phyloP scores from a whole-genome alignment of 2,329 filamentous ascomycete genomes.

The Colletotrichum tanaceti region DNA sequence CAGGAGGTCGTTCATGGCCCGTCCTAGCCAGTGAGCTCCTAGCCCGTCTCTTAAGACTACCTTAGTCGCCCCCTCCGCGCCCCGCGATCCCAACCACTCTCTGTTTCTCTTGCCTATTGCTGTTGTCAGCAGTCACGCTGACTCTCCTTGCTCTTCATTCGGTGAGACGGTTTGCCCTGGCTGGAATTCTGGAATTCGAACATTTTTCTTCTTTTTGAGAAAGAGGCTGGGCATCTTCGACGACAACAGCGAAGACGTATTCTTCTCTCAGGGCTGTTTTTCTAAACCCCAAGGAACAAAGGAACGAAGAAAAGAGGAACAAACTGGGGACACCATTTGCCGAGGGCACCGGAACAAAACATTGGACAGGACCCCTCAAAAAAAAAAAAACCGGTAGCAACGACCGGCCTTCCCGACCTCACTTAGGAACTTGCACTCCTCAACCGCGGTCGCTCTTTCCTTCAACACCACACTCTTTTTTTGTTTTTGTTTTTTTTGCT shows the following conservation, averaged over 20 bases:
- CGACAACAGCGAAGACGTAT: slow-evolving; percentile 9
- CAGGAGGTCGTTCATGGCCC: slow-evolving; percentile 20
- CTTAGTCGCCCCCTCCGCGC: slow-evolving; percentile 23
- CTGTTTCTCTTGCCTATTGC: slow-evolving; percentile 30
- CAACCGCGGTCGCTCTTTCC: slow-evolving; percentile 20
- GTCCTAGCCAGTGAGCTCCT: slow-evolving; percentile 21
- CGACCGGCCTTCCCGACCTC: slow-evolving; percentile 35
- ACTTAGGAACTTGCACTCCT: slow-evolving; percentile 27
- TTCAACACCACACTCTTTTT: slow-evolving; percentile 12
- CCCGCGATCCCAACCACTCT: slow-evolving; percentile 26
- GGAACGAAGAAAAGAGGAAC: background rate
- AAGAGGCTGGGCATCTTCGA: slow-evolving; percentile 29
- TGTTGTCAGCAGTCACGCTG: slow-evolving; percentile 34
- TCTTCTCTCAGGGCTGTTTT: background rate
- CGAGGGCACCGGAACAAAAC: slow-evolving; percentile 12
- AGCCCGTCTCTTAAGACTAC: slow-evolving; percentile 33
- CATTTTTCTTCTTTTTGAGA: slow-evolving; percentile 25
- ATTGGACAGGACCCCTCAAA: background rate
- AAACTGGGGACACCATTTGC: background rate
- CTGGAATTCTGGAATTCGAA: slow-evolving; percentile 29
- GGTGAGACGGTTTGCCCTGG: slow-evolving; percentile 19
- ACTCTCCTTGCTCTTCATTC: slow-evolving; percentile 20
- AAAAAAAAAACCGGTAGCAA: slow-evolving; percentile 35
- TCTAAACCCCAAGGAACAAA: background rate
- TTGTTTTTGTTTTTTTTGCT: slow-evolving; percentile 7